These are phyloP conservation scores for Diaporthe vexans DNA, from an alignment of 2,329 filamentous ascomycete species.

Conservation along the genomic window DNA sequence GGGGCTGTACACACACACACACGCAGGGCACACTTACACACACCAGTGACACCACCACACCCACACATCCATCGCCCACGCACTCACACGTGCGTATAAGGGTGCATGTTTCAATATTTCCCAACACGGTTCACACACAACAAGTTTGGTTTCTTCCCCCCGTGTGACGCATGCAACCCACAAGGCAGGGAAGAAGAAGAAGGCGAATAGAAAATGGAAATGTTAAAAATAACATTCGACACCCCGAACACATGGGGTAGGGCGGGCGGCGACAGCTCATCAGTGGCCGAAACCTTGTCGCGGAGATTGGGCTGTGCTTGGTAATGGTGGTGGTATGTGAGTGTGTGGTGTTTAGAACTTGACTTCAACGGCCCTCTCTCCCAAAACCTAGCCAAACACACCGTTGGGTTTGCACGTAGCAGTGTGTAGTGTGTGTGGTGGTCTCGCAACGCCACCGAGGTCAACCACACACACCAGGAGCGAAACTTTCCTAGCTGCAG, in stretches of 20 bases:
- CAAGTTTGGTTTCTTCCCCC: slow-evolving; percentile 15
- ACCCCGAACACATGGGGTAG: slow-evolving; percentile 27
- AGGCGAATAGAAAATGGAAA: not conserved
- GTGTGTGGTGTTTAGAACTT: no score
- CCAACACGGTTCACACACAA: slow-evolving; percentile 9
- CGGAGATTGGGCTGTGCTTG: not conserved
- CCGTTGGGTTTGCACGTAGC: not conserved
- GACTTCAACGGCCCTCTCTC: not conserved
- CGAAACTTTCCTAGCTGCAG: slow-evolving; percentile 33
- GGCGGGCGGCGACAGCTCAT: not conserved
- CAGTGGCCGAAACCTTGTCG: slow-evolving; percentile 9
- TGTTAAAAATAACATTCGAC: slow-evolving; percentile 20
- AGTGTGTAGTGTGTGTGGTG: no score
- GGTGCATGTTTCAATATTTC: slow-evolving; percentile 33
- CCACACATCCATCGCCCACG: not conserved
- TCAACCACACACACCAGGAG: not conserved
- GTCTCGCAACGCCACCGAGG: slow-evolving; percentile 14
- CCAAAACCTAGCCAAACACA: not conserved
- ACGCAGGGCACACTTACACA: not conserved
- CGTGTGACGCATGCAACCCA: slow-evolving; percentile 12
- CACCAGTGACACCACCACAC: no score
- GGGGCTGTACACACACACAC: slow-evolving; percentile 16
- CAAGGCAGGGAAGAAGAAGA: not conserved
- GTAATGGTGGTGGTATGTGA: no score
- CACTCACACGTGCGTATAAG: not conserved